Evolutionary conservation across 129 eudicot genomes (phyloP), one percentile per base, ranked within the genome.

Genomic region (Flaveria linearis): DNA sequence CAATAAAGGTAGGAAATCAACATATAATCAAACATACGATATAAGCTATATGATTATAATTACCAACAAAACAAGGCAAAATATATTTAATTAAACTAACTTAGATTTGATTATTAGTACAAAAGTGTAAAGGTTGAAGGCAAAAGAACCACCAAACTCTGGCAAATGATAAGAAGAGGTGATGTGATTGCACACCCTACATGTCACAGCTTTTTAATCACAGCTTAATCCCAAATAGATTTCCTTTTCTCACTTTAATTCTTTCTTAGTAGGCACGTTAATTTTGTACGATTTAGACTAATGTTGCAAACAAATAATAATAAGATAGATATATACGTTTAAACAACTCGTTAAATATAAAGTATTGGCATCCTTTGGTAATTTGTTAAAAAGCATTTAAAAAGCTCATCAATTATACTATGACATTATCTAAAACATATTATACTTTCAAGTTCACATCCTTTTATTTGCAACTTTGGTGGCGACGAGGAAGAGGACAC

Each of bases 141-240:
- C 57, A 71, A 62, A 79, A 79, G 82, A 61, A 73, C 82, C 77
- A 71, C 68, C 78, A 71, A 62, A 79, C 62, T 79, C 82, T 33
- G 82, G 66, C 66, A 61, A 79, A 62, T 28, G 68, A 39, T 49
- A 75, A 30, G 18, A 33, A 52, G 65, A 33, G 41, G 49, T 79
- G 82, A 79, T 79, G 64, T 71, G 82, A 79, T 79, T 36, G 82
- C 47, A 64, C 82, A 79, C 69, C 72, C 82, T 65, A 68, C 67
- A 78, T 79, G 77, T 52, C 33, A 79, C 82, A 79, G 36, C 78
- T 62, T 79, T 71, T 60, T 62, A 79, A 79, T 79, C 82, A 50
- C 82, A 79, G 72, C 77, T 79, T 79, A 79, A 79, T 79, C 82
- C 78, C 72, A 63, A 49, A 79, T n/a, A 63, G 82, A 79, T 61